phyloP scores from a whole-genome alignment of 495 filamentous ascomycete species.

The Hypoxylon fuscum region DNA sequence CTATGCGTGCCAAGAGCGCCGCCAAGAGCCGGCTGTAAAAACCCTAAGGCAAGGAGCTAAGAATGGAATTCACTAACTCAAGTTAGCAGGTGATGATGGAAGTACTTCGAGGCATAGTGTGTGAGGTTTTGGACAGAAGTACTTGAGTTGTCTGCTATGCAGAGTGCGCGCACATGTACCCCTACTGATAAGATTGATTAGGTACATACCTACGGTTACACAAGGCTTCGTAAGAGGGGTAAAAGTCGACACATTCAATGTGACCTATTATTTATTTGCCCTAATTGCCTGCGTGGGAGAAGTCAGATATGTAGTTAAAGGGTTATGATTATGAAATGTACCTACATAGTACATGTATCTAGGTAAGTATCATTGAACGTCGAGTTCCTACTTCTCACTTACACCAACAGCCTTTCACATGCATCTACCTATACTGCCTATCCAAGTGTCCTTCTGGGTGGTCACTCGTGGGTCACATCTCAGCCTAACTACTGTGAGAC shows the following conservation, averaged over 20 bases:
- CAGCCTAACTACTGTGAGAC: background rate
- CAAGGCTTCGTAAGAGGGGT: slow-evolving; percentile 27
- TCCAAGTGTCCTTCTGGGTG: too few relatives aligned
- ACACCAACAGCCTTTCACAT: slow-evolving; percentile 25
- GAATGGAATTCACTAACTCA: slow-evolving; percentile 26
- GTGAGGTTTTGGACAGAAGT: too few relatives aligned
- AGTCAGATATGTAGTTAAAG: background rate
- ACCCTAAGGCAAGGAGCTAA: slow-evolving; percentile 38
- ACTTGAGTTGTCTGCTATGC: slow-evolving; percentile 14
- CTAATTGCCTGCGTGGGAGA: background rate
- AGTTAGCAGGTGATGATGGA: slow-evolving; percentile 29
- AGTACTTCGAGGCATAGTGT: slow-evolving; percentile 11
- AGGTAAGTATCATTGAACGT: background rate
- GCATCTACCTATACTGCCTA: slow-evolving; percentile 9
- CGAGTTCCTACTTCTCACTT: background rate
- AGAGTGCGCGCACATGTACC: slow-evolving; percentile 19
- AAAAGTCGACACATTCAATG: slow-evolving; percentile 4
- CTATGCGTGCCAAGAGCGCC: slow-evolving; percentile 27
- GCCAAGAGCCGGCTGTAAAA: slow-evolving; percentile 26
- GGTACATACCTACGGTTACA: slow-evolving; percentile 9
- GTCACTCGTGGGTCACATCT: background rate
- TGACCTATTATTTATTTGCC: slow-evolving; percentile 16
- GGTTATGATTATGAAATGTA: background rate
- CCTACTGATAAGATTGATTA: slow-evolving; percentile 30
- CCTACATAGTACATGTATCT: background rate